phyloP scores from a whole-genome alignment of 176 grass and related monocot genomes.

The Elaeis guineensis region DNA sequence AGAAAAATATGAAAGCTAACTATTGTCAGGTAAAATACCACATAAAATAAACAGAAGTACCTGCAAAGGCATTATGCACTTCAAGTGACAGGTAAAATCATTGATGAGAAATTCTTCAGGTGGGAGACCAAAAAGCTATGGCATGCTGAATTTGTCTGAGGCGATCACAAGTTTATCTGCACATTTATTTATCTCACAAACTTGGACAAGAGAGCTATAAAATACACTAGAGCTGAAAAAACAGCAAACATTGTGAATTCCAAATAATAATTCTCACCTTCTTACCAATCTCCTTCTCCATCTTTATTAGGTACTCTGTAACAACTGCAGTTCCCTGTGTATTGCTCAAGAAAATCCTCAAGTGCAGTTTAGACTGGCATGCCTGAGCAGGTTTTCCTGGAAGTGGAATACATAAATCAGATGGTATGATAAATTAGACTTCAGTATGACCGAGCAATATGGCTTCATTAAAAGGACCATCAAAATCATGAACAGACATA shows the following conservation, averaged over 20 bases:
- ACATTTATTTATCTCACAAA: conserved; percentile 17
- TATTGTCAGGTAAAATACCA: no score
- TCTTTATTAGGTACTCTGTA: conserved; percentile 61
- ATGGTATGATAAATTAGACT: conserved; percentile 75
- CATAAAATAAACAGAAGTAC: conserved; percentile 21
- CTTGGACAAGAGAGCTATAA: no score
- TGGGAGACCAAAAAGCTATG: conserved; percentile 82
- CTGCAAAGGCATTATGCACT: conserved; percentile 77
- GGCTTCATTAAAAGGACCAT: conserved; percentile 74
- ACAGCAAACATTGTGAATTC: no score
- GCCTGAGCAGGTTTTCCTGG: conserved; percentile 71
- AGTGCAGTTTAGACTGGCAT: conserved; percentile 69
- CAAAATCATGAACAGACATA: conserved; percentile 84
- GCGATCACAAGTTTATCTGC: conserved; percentile 73
- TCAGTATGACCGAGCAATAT: conserved; percentile 65
- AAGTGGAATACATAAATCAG: conserved; percentile 87
- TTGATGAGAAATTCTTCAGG: conserved; percentile 96
- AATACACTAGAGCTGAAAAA: no score
- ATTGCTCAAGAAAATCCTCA: conserved; percentile 91
- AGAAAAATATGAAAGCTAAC: no score
- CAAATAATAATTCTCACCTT: conserved; percentile 46
- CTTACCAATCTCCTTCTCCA: conserved; percentile 98
- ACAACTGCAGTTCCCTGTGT: conserved; percentile 60
- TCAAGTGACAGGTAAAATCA: conserved; percentile 91
- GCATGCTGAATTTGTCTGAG: conserved; percentile 75